Percentiles rank a stretch among this genome's conserved stretches.
These are phyloP conservation scores for Malassezia dermatis DNA, from an alignment of 1,284 basidiomycete species.

Conservation along the genomic window DNA sequence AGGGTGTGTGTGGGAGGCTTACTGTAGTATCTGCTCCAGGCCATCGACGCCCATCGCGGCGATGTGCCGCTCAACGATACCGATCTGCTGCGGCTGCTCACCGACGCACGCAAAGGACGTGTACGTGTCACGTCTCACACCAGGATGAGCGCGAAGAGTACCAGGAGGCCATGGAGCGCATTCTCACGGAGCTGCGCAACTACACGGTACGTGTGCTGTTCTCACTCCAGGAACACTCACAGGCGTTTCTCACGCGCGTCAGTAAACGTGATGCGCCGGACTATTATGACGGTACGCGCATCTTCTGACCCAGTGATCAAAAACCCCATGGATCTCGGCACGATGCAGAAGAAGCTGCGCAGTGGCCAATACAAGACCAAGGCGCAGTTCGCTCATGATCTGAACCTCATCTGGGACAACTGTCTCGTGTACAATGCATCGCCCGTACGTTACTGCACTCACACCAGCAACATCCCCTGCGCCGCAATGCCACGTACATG, in stretches of 20 bases:
- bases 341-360: slow-evolving; percentile 86
- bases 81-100: slow-evolving; percentile 38
- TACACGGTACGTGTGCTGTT: slow-evolving; percentile 24
- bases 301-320: slow-evolving; percentile 21
- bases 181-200: slow-evolving; percentile 42
- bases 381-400: slow-evolving; percentile 78
- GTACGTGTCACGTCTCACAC: slow-evolving; percentile 16
- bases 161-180: slow-evolving; percentile 42
- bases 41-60: slow-evolving; percentile 38
- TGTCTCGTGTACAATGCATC: slow-evolving; percentile 83
- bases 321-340: slow-evolving; percentile 72
- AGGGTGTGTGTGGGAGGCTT: slow-evolving; percentile 10
- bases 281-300: slow-evolving; percentile 36
- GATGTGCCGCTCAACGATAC: slow-evolving; percentile 32
- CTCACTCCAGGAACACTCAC: slow-evolving; percentile 32
- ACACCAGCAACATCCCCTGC: slow-evolving; percentile 33
- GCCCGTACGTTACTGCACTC: slow-evolving; percentile 54
- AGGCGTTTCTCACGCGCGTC: slow-evolving; percentile 41
- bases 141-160: slow-evolving; percentile 44
- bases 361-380: slow-evolving; percentile 78
- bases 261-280: slow-evolving; percentile 46
- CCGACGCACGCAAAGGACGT: slow-evolving; percentile 34
- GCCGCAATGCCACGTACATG: slow-evolving; percentile 39
- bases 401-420: slow-evolving; percentile 94
- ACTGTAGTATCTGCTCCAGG: slow-evolving; percentile 42